Base-by-base conservation (phyloP, 179 eudicot species). In the Beta corolliflora region DNA sequence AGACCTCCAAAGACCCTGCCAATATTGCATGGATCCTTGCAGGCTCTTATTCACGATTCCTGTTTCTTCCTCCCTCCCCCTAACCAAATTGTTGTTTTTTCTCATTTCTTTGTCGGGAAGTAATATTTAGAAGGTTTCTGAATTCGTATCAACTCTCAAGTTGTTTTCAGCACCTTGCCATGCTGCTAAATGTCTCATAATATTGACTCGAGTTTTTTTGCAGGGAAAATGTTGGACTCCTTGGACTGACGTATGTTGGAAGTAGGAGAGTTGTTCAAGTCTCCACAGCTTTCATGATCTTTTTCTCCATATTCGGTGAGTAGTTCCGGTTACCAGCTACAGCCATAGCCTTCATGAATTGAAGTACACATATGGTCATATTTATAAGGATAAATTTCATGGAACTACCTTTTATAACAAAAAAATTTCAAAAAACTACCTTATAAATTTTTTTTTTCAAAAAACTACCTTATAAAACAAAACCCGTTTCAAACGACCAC, bases 151-250 rank as follows among this genome's bases (percentile, higher is more conserved):
- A 36, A 36, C 41, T 36, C 41, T 36, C 14, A 21, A 19, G 55
- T 25, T 29, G 60, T 44, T 55, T 58, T 19, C 8, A 11, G 75
- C 14, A 45, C 54, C 21, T 48, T 55, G 73, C 41, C 6, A 19
- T 63, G 60, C 48, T 66, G 58, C 54, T 53, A 66, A 9, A n/a
- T 75, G 48, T 67, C 44, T n/a, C 48, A 56, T 54, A 63, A 58
- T 18, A 55, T 70, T 54, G 59, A 71, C 31, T 70, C 36, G 19
- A 21, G 7, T 80, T 44, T 61, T 64, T 31, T 68, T 85, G 86
- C 91, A 96, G 99, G 59, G 99, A 94, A 87, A 96, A 96, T 85
- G 93, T 94, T 52, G 99, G 99, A 54, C 93, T 96, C 78, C 96
- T 96, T 41, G 99, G 99, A 73, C 81, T 96, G 75, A 94, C 99